A percentile compares a stretch with the other conserved stretches of the same genome.
Conservation (phyloP, 164 flowering plant genomes). For the Tetrastigma voinierianum region DNA sequence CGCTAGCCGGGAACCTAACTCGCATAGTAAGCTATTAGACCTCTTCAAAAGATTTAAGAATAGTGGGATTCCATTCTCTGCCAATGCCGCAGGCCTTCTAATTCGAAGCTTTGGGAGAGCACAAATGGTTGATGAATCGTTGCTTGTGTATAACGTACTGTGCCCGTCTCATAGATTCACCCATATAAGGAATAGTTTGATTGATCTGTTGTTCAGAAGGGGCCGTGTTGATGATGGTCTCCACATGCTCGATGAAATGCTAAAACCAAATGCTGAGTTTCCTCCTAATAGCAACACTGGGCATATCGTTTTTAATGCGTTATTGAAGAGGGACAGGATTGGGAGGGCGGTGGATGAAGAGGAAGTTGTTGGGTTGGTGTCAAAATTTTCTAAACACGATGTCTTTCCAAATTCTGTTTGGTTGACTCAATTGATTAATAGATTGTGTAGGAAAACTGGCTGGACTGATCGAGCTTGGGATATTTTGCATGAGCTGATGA, state of each 20-base stretch:
- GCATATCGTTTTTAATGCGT: slow-evolving; percentile 38
- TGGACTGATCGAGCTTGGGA: slow-evolving; percentile 51
- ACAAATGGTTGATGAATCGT: slow-evolving; percentile 37
- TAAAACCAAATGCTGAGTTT: slow-evolving; percentile 22
- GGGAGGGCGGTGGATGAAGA: slow-evolving; percentile 27
- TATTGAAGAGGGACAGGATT: slow-evolving; percentile 21
- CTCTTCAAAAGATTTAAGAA: slow-evolving; percentile 35
- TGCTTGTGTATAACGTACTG: slow-evolving; percentile 34
- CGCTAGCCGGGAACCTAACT: slow-evolving; percentile 34
- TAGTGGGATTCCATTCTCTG: slow-evolving; percentile 31
- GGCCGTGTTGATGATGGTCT: slow-evolving; percentile 37
- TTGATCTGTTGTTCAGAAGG: slow-evolving; percentile 28
- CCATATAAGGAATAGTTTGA: slow-evolving; percentile 37
- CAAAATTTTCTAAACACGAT: slow-evolving; percentile 35
- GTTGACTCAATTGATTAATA: slow-evolving; percentile 45
- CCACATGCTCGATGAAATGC: slow-evolving; percentile 64
- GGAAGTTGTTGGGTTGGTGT: slow-evolving; percentile 30
- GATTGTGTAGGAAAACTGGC: slow-evolving; percentile 43
- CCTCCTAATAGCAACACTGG: slow-evolving; percentile 43
- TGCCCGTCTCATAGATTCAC: slow-evolving; percentile 30
- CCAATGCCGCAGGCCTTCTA: slow-evolving; percentile 38
- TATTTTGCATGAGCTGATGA: slow-evolving; percentile 41
- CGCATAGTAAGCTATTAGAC: slow-evolving; percentile 24
- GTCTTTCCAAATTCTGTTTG: slow-evolving; percentile 33
- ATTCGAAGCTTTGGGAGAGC: slow-evolving; percentile 34